Evolutionary conservation across 345 rosid species (phyloP), one percentile per base, ranked within the genome.

Genomic region (Erysimum cheiranthoides): DNA sequence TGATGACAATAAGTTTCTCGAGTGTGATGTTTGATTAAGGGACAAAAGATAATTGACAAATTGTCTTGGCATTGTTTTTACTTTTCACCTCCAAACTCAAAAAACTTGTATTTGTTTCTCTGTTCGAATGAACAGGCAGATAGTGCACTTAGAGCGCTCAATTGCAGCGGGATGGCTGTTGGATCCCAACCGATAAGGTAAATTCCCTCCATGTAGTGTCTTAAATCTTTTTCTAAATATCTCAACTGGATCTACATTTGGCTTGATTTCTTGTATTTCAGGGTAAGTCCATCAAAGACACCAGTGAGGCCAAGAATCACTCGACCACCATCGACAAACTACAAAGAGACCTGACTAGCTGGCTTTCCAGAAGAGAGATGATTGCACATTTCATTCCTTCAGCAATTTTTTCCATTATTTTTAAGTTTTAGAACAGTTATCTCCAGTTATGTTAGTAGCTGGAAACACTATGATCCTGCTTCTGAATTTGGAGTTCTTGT

Each of bases 251-350:
- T 21, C 45, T 1, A 14, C 27, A 53, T 34, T 46, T 50, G 27
- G 10, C 8, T 32, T 5, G 21, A 2, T 21, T 58, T 65, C 6
- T 3, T 16, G 25, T 21, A 21, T n/a, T 47, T 49, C 70, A 93
- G 94, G 90, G 91, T 93, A 64, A 87, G 94, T 64, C 94, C 94
- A 5, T 90, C 94, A 40, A 90, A 90, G 84, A 93, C 96, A 58
- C 96, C 91, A 1, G 94, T 90, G 73, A 84, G 94, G 88, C 90
- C 97, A 2, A 88, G 88, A 62, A 81, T 87, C 69, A 68, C 87
- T 76, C 85, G 81, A 69, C 83, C 87, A 7, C 49, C 83, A 64
- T 58, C 50, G 21, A 53, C 59, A 40, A 76, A 72, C 42, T 68
- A 46, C 71, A 36, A 51, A 60, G 70, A 68, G 68, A 70, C 76